Evolutionary conservation across 192 early-diverging fungal genomes (phyloP).

Genomic region (Backusella liffmaniae): DNA sequence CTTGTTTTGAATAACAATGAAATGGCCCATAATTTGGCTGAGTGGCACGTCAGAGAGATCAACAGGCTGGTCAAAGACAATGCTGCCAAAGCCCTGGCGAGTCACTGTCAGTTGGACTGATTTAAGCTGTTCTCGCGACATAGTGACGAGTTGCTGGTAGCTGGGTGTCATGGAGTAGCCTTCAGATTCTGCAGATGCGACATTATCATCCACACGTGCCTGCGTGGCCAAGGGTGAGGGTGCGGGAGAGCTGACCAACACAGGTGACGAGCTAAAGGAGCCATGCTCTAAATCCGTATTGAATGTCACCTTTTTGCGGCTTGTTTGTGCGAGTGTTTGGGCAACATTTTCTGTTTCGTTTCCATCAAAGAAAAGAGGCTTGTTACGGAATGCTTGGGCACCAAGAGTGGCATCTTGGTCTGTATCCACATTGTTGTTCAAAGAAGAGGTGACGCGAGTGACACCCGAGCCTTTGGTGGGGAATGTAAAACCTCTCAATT

Average conservation of each 20-base stretch:
- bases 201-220: background rate
- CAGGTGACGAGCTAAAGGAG: background rate
- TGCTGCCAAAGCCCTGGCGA: slow-evolving; percentile 64
- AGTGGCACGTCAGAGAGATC: slow-evolving; percentile 69
- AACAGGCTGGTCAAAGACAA: slow-evolving; percentile 79
- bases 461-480: slow-evolving; percentile 5
- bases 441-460: slow-evolving; percentile 17
- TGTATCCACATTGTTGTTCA: slow-evolving; percentile 38
- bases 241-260: background rate
- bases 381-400: slow-evolving; percentile 55
- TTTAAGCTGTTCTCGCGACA: slow-evolving; percentile 68
- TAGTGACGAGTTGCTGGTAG: slow-evolving; percentile 63
- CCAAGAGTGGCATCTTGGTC: slow-evolving; percentile 38
- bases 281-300: background rate
- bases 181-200: background rate
- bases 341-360: background rate
- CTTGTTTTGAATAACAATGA: slow-evolving; percentile 74
- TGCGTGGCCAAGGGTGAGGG: background rate
- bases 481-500: slow-evolving; percentile 63
- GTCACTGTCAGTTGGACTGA: slow-evolving; percentile 76
- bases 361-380: background rate
- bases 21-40: slow-evolving; percentile 68
- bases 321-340: background rate
- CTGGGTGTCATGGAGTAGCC: slow-evolving; percentile 80
- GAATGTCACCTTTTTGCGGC: background rate